Evolutionary conservation across 2,329 filamentous ascomycete genomes (phyloP).

Genomic region (Ceratocystis cacaofunesta): DNA sequence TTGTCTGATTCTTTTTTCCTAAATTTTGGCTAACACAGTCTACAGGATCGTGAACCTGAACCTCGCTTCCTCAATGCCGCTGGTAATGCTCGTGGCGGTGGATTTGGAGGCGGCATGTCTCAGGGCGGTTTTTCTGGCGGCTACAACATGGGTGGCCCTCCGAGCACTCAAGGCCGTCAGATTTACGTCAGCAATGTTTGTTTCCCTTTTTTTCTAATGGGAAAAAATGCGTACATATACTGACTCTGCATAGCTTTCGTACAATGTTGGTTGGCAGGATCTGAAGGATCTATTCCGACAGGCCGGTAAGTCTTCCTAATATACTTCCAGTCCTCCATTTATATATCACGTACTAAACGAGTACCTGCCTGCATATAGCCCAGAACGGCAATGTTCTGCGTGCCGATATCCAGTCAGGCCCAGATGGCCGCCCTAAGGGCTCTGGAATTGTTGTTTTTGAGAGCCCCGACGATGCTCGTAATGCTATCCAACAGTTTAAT

Average conservation of each 20-base stretch:
- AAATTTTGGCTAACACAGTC: background rate
- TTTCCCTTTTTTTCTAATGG: constrained; percentile 27
- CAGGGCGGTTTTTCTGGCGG: constrained; percentile 40
- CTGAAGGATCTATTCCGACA: constrained; percentile 97
- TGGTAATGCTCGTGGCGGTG: constrained; percentile 38
- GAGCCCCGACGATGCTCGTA: constrained; percentile 82
- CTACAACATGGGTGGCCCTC: constrained; percentile 33
- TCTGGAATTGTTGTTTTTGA: constrained; percentile 97
- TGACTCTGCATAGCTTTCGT: constrained; percentile 58
- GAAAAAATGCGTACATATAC: constrained; percentile 19
- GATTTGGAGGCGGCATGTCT: constrained; percentile 28
- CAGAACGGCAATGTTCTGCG: constrained; percentile 70
- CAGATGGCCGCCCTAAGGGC: constrained; percentile 86
- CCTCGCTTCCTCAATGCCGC: constrained; percentile 77
- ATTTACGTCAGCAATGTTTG: constrained; percentile 97
- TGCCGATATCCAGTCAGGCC: constrained; percentile 85
- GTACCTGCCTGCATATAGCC: constrained; percentile 22
- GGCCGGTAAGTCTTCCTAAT: constrained; percentile 54
- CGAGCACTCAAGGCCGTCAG: constrained; percentile 54
- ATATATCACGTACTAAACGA: constrained; percentile 11
- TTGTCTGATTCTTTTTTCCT: background rate
- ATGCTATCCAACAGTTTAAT: constrained; percentile 94
- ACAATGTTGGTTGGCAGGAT: constrained; percentile 96
- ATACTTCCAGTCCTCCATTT: background rate
- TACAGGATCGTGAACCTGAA: constrained; percentile 89